Percentiles rank a stretch among this genome's conserved stretches.
Conservation (phyloP, 1,139 yeast species). For the Kurtzmaniella quercitrusa region DNA sequence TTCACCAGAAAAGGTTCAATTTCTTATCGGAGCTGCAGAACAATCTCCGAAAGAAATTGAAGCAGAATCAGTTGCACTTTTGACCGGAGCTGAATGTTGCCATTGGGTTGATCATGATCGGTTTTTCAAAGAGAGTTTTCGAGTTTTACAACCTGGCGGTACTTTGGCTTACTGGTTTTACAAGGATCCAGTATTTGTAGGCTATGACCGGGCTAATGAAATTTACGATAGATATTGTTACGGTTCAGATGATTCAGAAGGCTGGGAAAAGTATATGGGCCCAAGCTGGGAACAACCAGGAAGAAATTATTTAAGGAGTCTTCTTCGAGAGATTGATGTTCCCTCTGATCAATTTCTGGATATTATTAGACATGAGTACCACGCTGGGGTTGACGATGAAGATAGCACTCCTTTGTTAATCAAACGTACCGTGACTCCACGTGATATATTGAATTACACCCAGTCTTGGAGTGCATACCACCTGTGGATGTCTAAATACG, state of each 20-base stretch:
- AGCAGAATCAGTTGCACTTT: conserved; percentile 45
- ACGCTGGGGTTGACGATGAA: conserved; percentile 24
- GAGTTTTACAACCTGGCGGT: conserved; percentile 55
- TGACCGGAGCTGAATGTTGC: conserved; percentile 74
- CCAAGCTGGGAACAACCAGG: conserved; percentile 79
- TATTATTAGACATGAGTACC: conserved; percentile 34
- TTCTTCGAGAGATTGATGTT: conserved; percentile 39
- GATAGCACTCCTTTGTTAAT: conserved; percentile 34
- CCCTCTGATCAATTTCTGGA: conserved; percentile 39
- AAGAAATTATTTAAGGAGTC: conserved; percentile 43
- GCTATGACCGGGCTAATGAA: conserved; percentile 37
- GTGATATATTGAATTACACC: conserved; percentile 45
- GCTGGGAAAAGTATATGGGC: conserved; percentile 47
- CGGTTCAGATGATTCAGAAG: conserved; percentile 17
- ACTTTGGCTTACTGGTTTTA: conserved; percentile 80
- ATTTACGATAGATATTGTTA: conserved; percentile 37
- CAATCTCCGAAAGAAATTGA: conserved; percentile 17
- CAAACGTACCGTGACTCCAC: conserved; percentile 38
- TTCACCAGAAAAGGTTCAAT: conserved; percentile 16
- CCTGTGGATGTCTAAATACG: conserved; percentile 50
- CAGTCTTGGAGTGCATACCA: conserved; percentile 72
- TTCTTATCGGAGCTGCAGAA: conserved; percentile 31
- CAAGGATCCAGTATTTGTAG: conserved; percentile 57
- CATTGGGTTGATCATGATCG: conserved; percentile 68
- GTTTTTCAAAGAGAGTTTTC: conserved; percentile 48